A percentile compares a stretch with the other conserved stretches of the same genome.
phyloP scores from a whole-genome alignment of 306 rosid genomes.

The Herpetospermum pedunculosum region DNA sequence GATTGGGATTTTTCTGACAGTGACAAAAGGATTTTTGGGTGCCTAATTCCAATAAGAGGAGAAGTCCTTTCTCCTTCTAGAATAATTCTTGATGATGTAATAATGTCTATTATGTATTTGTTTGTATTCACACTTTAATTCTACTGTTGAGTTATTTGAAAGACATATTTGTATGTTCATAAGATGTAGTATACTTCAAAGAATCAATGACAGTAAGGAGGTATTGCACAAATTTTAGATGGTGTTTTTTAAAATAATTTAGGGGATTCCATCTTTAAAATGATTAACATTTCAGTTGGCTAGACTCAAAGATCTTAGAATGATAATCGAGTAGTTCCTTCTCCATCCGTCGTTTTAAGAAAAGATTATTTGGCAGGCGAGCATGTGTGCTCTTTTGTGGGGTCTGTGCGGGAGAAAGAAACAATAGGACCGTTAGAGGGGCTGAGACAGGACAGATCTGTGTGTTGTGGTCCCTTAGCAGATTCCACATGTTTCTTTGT shows the following conservation, averaged over 20 bases:
- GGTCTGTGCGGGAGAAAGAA: too few species aligned
- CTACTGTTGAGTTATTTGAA: not conserved
- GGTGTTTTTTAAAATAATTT: not conserved
- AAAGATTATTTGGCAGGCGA: too few species aligned
- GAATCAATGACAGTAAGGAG: not conserved
- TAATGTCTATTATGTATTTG: not conserved
- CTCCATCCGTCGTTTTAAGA: too few species aligned
- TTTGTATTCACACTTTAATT: not conserved
- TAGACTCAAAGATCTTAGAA: too few species aligned
- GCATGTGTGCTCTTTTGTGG: too few species aligned
- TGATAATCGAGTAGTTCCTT: too few species aligned
- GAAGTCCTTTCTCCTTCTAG: constrained; percentile 6
- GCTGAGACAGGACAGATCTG: too few species aligned
- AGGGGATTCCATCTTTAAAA: not conserved
- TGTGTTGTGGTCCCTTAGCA: too few species aligned
- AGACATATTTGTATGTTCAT: not conserved
- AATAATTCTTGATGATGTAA: constrained; percentile 3
- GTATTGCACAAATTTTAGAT: not conserved
- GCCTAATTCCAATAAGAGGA: constrained; percentile 7
- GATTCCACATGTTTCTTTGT: too few species aligned
- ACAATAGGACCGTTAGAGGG: too few species aligned
- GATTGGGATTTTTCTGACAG: not conserved
- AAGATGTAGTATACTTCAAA: not conserved
- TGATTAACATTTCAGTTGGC: not conserved
- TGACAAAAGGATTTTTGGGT: constrained; percentile 1